These are phyloP conservation scores for Diaporthe vaccinii DNA, from an alignment of 2,329 filamentous ascomycete species.

Conservation along the genomic window DNA sequence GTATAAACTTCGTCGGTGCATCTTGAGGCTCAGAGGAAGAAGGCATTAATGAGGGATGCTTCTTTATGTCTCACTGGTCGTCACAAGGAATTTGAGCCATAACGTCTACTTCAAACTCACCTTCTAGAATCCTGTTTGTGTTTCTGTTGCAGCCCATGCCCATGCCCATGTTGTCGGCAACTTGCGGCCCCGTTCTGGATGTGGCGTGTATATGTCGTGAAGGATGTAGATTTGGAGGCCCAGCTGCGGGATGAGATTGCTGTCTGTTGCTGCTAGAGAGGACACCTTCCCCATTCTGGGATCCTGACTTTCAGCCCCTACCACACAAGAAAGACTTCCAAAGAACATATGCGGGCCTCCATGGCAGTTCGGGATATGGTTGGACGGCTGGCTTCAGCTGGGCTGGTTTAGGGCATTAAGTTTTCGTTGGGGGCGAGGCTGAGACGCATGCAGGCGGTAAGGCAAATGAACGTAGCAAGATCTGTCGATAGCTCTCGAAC, in stretches of 20 bases:
- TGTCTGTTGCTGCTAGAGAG: neutral
- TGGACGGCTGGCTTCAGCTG: neutral
- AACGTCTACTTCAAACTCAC: neutral
- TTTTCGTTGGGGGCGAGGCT: neutral
- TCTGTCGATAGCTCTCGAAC: neutral
- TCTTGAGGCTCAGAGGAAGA: neutral
- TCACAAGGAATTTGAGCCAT: neutral
- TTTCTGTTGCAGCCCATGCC: neutral
- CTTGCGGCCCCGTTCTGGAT: neutral
- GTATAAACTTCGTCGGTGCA: neutral
- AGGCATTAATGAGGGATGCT: neutral
- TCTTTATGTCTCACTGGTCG: neutral
- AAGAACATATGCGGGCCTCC: neutral
- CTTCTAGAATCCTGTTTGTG: neutral
- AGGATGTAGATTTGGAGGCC: neutral
- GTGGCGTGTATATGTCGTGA: neutral
- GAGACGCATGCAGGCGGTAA: neutral
- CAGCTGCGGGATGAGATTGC: neutral
- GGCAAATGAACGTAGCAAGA: neutral
- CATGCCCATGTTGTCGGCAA: neutral
- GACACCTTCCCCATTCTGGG: neutral
- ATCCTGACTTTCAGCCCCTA: neutral
- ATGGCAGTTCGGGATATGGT: neutral
- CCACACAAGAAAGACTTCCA: neutral
- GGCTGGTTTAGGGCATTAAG: neutral